These are phyloP conservation scores for Dalbergia cultrata DNA, from an alignment of 306 rosid species.

Conservation along the genomic window DNA sequence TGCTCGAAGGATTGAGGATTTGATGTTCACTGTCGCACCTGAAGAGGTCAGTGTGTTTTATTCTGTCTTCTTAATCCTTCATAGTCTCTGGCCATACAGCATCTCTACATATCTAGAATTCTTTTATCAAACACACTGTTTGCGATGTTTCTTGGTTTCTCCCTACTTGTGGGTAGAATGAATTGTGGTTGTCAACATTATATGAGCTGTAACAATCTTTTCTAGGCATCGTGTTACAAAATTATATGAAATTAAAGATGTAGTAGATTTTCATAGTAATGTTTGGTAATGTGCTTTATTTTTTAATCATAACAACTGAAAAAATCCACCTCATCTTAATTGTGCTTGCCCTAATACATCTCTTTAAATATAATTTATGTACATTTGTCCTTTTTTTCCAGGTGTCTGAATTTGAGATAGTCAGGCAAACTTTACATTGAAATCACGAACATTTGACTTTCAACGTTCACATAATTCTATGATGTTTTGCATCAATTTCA, in stretches of 20 bases:
- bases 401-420: not conserved
- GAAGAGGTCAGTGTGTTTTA: conserved; percentile 82
- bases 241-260: not conserved
- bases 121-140: conserved; percentile 16
- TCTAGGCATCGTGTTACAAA: not conserved
- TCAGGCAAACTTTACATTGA: conserved; percentile 28
- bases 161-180: not conserved
- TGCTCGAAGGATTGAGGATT: conserved; percentile 85
- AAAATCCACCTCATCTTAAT: not conserved
- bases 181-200: not conserved
- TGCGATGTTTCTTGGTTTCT: conserved; percentile 4
- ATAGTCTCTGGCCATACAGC: conserved; percentile 10
- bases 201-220: not conserved
- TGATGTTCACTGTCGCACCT: conserved; percentile 89
- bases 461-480: conserved; percentile 12
- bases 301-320: not conserved
- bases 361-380: not conserved
- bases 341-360: not conserved
- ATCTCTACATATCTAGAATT: conserved; percentile 21
- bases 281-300: not conserved
- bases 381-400: not conserved
- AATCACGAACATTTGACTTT: conserved; percentile 10
- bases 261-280: not conserved
- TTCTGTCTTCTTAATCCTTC: conserved; percentile 24
- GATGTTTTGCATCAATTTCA: conserved; percentile 56